Evolutionary conservation across 139 green algal genomes (phyloP).

Genomic region (Mychonastes homosphaera): DNA sequence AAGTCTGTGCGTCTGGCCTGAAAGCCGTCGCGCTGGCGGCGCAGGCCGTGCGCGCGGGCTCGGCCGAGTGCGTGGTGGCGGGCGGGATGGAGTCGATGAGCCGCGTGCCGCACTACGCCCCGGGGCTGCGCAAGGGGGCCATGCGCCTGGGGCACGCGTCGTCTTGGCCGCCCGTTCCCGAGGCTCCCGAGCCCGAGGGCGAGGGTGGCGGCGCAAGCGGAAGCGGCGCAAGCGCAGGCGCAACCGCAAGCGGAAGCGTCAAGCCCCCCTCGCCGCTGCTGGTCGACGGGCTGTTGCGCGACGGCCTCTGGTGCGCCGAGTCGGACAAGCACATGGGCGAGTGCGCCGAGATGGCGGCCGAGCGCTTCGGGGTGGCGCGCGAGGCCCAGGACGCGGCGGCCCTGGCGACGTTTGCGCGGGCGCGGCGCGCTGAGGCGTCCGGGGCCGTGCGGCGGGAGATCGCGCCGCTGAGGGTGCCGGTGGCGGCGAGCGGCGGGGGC

Average conservation of each 20-base stretch:
- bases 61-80: constrained; percentile 59
- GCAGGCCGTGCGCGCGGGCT: constrained; percentile 53
- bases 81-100: constrained; percentile 91
- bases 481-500: constrained; percentile 2
- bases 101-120: constrained; percentile 76
- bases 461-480: constrained; percentile 11
- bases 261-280: constrained; percentile 4
- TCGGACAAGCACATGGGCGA: constrained; percentile 74
- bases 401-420: constrained; percentile 40
- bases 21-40: constrained; percentile 79
- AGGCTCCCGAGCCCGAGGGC: no score
- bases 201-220: no score
- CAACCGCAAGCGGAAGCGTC: no score
- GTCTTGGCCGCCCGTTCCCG: neutral
- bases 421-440: constrained; percentile 22
- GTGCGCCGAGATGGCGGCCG: constrained; percentile 61
- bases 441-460: constrained; percentile 51
- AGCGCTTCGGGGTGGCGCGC: constrained; percentile 46
- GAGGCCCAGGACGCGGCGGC: constrained; percentile 53
- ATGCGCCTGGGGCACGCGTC: constrained; percentile 51
- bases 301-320: constrained; percentile 70
- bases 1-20: constrained; percentile 78
- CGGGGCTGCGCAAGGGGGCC: constrained; percentile 4
- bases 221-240: no score
- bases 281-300: neutral